These are phyloP conservation scores for Irpex rosettiformis DNA, from an alignment of 1,284 basidiomycete genomes.

Conservation along the genomic window DNA sequence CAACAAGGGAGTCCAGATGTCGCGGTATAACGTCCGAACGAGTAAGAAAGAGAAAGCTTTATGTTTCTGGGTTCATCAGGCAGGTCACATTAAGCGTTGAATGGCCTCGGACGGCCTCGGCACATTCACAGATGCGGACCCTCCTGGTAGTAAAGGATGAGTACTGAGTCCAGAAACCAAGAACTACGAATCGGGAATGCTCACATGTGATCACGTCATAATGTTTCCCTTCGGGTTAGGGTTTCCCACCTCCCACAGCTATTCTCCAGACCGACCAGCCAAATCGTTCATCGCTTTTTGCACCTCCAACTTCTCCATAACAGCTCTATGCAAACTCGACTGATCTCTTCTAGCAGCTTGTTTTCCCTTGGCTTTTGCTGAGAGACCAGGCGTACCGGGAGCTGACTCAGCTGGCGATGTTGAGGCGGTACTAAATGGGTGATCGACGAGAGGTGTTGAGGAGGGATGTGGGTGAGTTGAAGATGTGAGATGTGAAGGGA, in stretches of 20 bases:
- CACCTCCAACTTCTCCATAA: constrained; percentile 71
- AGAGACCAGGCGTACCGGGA: neutral
- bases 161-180: neutral
- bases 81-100: no score
- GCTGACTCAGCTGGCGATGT: constrained; percentile 7
- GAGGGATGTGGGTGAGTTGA: constrained; percentile 20
- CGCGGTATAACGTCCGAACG: no score
- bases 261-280: constrained; percentile 14
- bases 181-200: constrained; percentile 6
- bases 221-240: constrained; percentile 1
- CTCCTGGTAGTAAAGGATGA: neutral
- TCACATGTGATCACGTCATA: constrained; percentile 10
- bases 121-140: neutral
- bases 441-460: neutral
- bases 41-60: no score
- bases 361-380: constrained; percentile 29
- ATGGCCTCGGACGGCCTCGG: no score
- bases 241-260: neutral
- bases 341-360: constrained; percentile 35
- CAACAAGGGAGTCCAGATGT: no score
- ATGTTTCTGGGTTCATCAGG: no score
- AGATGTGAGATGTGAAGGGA: constrained; percentile 58
- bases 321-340: constrained; percentile 69
- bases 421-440: neutral
- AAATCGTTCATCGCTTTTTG: constrained; percentile 68